A percentile compares a stretch with the other conserved stretches of the same genome.
Evolutionary conservation across 768 basidiomycete species (phyloP).

Genomic region (Mycena leptocephala): DNA sequence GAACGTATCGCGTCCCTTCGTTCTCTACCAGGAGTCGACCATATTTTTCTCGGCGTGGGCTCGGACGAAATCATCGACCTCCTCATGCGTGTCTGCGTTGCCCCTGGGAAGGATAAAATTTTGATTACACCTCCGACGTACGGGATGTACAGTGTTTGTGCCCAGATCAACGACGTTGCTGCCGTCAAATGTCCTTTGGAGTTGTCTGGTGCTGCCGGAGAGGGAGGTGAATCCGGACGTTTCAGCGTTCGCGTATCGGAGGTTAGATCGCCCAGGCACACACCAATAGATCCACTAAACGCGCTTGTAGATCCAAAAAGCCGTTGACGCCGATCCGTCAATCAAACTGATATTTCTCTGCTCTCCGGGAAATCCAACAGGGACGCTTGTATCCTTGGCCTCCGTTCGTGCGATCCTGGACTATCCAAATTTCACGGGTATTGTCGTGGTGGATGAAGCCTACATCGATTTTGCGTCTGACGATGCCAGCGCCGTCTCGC

Average conservation of each 20-base stretch:
- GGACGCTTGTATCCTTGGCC: conserved; percentile 84
- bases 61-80: conserved; percentile 98
- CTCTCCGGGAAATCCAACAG: conserved; percentile 98
- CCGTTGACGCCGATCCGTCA: conserved; percentile 76
- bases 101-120: conserved; percentile 86
- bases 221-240: conserved; percentile 79
- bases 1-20: conserved; percentile 81
- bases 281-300: not conserved
- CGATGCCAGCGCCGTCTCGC: conserved; percentile 73
- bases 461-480: conserved; percentile 93
- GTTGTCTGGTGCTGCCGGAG: conserved; percentile 70
- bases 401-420: conserved; percentile 82
- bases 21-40: conserved; percentile 71
- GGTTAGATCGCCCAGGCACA: conserved; percentile 59
- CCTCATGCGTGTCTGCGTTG: conserved; percentile 91
- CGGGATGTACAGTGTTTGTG: conserved; percentile 97
- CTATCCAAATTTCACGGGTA: conserved; percentile 88
- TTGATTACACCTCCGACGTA: conserved; percentile 96
- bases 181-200: conserved; percentile 85
- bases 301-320: conserved; percentile 75
- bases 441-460: conserved; percentile 96
- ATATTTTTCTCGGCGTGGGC: conserved; percentile 96
- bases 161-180: conserved; percentile 94
- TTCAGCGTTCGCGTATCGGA: conserved; percentile 86
- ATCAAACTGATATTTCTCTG: conserved; percentile 96